These are phyloP conservation scores for Plasmodiophora brassicae DNA, from an alignment of 208 protist genomes.

Conservation along the genomic window DNA sequence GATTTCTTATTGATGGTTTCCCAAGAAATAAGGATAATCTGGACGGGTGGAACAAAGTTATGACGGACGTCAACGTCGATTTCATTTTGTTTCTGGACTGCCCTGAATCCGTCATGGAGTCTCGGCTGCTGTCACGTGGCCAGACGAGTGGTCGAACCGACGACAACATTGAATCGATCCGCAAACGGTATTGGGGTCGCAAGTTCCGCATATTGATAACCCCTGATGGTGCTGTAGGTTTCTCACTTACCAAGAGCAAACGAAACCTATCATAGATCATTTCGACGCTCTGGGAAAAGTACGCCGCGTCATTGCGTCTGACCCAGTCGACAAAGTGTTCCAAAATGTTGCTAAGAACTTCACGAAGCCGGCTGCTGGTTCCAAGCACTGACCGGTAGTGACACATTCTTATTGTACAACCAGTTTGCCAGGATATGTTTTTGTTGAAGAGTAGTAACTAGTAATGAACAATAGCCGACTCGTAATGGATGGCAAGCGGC, in stretches of 20 bases:
- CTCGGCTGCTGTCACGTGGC: constrained; percentile 60
- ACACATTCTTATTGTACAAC: too few relatives aligned
- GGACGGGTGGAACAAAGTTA: constrained; percentile 50
- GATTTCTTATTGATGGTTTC: constrained; percentile 69
- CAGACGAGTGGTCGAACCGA: constrained; percentile 63
- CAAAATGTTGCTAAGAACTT: background rate
- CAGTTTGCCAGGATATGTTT: too few relatives aligned
- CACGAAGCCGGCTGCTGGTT: background rate
- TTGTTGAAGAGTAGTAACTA: too few relatives aligned
- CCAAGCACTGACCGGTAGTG: too few relatives aligned
- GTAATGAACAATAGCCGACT: too few relatives aligned
- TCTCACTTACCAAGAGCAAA: background rate
- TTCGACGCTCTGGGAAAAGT: background rate
- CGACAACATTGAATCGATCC: constrained; percentile 69
- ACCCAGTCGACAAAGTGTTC: background rate
- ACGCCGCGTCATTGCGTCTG: background rate
- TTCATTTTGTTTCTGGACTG: constrained; percentile 59
- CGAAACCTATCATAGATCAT: background rate
- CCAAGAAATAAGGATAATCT: constrained; percentile 60
- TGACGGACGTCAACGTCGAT: background rate
- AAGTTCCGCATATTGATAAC: background rate
- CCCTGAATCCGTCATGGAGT: constrained; percentile 52
- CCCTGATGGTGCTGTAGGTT: background rate
- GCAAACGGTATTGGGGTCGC: constrained; percentile 58
- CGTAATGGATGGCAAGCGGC: too few relatives aligned